Base-by-base conservation (phyloP, 208 protist species). In the Lotmaria passim region DNA sequence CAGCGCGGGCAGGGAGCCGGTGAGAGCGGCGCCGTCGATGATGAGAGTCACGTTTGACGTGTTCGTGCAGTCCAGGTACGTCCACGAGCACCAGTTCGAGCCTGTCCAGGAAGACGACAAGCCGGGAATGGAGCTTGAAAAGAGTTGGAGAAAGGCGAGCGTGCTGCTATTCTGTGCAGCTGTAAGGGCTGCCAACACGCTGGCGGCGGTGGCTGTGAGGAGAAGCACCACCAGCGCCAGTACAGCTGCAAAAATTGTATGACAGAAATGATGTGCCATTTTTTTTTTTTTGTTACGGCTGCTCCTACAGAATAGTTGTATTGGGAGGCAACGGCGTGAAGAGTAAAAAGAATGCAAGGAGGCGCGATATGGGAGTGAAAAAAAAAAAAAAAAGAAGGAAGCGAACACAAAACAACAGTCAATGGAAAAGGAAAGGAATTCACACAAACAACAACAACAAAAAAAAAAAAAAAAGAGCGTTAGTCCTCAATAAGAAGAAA, bases 21-120 rank as follows among this genome's bases (percentile, higher is more conserved):
- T 36, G 28, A 64, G 14, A 23, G 28, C 31, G 15, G 46, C 66
- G 34, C 14, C 31, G 26, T 64, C 55, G 44, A 64, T 63, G 55
- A 46, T 23, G 46, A 63, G 31, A 6, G 56, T 46, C n/a, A 57
- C 48, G 44, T 38, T 46, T 8, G 44, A 46, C 17, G 62, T 56
- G 3, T 41, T 19, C 24, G 36, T 59, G 67, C 55, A 64, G 57
- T 34, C 6, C 21, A 73, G 7, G 30, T 65, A 57, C 17, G 34
- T n/a, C 67, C 67, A 73, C 5, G 44, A 48, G 47, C 57, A 66
- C 57, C 58, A 73, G 17, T 65, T n/a, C 28, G 26, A 21, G 19
- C 57, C 67, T 1, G 26, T 58, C 67, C 67, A 73, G 4, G 34
- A 7, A 10, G 38, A 21, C 19, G 56, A 30, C 17, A 73, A 38